phyloP scores from a whole-genome alignment of 768 basidiomycete genomes.

The Psilocybe azurescens region DNA sequence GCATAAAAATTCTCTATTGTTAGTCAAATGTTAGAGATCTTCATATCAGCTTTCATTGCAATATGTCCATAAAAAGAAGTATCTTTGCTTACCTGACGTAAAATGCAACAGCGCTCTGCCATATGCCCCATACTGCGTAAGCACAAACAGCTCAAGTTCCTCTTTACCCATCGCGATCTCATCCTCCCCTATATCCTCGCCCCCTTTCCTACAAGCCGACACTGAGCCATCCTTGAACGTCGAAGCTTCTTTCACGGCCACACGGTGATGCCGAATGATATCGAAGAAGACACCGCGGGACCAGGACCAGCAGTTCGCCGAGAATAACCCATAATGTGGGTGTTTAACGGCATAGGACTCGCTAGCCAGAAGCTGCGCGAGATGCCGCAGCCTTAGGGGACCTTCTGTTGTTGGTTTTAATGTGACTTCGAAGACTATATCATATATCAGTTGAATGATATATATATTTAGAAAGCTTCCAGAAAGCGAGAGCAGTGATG shows the following conservation, averaged over 20 bases:
- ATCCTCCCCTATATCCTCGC: background rate
- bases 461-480: background rate
- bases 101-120: slow-evolving; percentile 6
- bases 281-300: slow-evolving; percentile 6
- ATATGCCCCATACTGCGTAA: slow-evolving; percentile 9
- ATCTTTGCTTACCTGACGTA: background rate
- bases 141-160: slow-evolving; percentile 1
- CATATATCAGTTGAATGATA: background rate
- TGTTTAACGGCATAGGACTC: background rate
- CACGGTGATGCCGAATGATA: background rate
- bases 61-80: too few relatives aligned
- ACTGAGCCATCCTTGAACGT: background rate
- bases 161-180: background rate
- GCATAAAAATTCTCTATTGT: background rate
- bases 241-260: background rate
- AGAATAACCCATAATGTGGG: background rate
- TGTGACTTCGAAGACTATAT: background rate
- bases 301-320: slow-evolving; percentile 12
- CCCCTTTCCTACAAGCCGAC: background rate
- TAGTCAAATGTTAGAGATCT: too few relatives aligned
- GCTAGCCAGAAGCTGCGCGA: slow-evolving; percentile 1
- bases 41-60: too few relatives aligned
- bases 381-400: background rate
- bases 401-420: background rate
- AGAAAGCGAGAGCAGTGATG: background rate